A percentile compares a stretch with the other conserved stretches of the same genome.
Conservation (phyloP, 2,329 filamentous ascomycete genomes). For the Fusarium staphyleae region DNA sequence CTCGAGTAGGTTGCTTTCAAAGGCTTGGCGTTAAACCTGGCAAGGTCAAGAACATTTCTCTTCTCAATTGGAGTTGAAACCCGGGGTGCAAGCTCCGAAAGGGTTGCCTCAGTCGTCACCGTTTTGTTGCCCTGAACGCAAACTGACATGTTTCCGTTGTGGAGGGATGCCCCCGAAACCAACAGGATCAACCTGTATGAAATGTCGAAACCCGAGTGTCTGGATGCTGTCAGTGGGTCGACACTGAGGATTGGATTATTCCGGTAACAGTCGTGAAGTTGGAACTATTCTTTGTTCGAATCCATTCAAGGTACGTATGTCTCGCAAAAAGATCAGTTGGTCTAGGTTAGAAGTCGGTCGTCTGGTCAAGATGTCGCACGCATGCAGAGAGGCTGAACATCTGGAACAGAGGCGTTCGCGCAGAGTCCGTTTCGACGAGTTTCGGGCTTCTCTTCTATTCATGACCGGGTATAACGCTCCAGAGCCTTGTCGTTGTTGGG, state of each 20-base stretch:
- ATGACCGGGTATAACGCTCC: no score
- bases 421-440: background rate
- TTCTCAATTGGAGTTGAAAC: no score
- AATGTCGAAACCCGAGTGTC: background rate
- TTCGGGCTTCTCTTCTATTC: background rate
- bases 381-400: background rate
- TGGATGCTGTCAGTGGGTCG: background rate
- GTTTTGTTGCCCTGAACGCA: no score
- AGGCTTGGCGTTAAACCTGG: no score
- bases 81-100: no score
- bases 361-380: conserved; percentile 13
- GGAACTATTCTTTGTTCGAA: no score
- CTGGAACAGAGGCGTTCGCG: background rate
- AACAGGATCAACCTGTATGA: background rate
- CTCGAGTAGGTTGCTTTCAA: no score
- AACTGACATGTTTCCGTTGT: background rate
- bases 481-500: no score
- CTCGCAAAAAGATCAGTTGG: background rate
- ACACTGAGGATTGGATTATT: background rate
- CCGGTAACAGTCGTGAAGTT: background rate
- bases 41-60: no score
- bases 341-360: conserved; percentile 4
- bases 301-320: no score
- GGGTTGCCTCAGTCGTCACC: no score
- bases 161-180: background rate